Percentiles rank a stretch among this genome's conserved stretches.
Evolutionary conservation across 768 basidiomycete species (phyloP).

Genomic region (Dictyophora rubrovolvata): DNA sequence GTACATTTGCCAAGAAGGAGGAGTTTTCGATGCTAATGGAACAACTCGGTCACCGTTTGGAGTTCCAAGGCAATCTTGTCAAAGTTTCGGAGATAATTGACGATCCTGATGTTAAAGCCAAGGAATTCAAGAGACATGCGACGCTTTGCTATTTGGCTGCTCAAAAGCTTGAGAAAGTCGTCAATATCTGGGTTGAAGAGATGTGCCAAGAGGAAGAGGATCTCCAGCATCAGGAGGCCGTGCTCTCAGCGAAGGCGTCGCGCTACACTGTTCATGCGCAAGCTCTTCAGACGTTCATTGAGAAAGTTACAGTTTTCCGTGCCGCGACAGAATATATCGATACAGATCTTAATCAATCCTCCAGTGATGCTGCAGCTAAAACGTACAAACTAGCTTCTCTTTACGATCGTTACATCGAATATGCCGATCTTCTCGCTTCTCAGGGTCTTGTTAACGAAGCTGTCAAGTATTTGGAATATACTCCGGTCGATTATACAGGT

Average conservation of each 20-base stretch:
- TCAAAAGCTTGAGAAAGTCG: constrained; percentile 73
- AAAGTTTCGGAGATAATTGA: constrained; percentile 40
- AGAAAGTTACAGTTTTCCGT: constrained; percentile 94
- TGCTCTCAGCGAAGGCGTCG: constrained; percentile 29
- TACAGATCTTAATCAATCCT: constrained; percentile 44
- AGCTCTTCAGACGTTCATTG: constrained; percentile 87
- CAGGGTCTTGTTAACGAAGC: constrained; percentile 88
- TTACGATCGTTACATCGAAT: constrained; percentile 93
- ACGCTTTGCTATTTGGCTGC: constrained; percentile 91
- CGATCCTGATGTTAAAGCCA: constrained; percentile 27
- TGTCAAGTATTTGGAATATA: constrained; percentile 64
- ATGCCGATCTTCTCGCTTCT: constrained; percentile 81
- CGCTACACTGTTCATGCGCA: constrained; percentile 72
- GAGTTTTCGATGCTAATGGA: constrained; percentile 86
- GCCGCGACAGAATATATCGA: constrained; percentile 75
- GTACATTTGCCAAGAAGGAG: constrained; percentile 80
- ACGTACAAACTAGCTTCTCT: constrained; percentile 75
- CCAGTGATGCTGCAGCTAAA: constrained; percentile 36
- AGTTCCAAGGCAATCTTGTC: constrained; percentile 65
- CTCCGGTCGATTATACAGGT: constrained; percentile 70
- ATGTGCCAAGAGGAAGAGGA: constrained; percentile 71
- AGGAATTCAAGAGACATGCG: constrained; percentile 71
- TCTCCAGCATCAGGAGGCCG: constrained; percentile 29
- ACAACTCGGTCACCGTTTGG: constrained; percentile 83
- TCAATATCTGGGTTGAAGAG: constrained; percentile 89